Evolutionary conservation across 257 asterid genomes (phyloP), one percentile per base, ranked within the genome.

Genomic region (Capsicum pubescens): DNA sequence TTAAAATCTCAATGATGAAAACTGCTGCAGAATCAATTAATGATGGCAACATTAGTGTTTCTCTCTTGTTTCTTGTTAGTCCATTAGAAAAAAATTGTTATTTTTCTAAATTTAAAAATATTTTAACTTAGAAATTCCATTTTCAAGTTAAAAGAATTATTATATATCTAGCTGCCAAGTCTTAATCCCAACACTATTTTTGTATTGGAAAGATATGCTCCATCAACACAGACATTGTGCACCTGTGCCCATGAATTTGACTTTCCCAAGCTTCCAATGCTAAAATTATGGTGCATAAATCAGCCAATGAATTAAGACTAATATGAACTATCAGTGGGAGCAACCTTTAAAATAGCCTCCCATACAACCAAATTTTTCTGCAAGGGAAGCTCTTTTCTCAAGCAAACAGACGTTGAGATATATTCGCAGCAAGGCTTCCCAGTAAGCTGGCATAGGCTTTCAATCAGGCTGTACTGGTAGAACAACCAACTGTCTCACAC

Each of bases 211-310:
- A 95, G 44, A 83, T 50, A 16, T 35, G 91, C 97, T 60, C 93
- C 92, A 71, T 84, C 82, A 36, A 95, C 95, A 80, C 83, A 36
- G 44, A 95, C 86, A 86, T 95, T 95, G 55, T 91, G 87, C 81
- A 95, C 94, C 2, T 87, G 79, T 78, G 82, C 92, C 86, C 84
- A 85, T 9, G 94, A 84, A 52, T 87, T 88, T 82, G 84, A 17
- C 84, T 94, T 92, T 68, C 98, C 99, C 88, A 95, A 86, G 89
- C 99, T 94, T 87, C 99, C 99, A 60, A 95, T 93, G 69, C 99
- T 95, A 92, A 57, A 69, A 86, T 83, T 52, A 77, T 54, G 64
- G n/a, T 52, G 10, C 39, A 15, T 54, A 44, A 64, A 26, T 26
- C 32, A 26, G 32, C 32, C 17, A 36, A 10, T 26, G 32, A 26